These are phyloP conservation scores for Leccinum olivaceoglutinosum DNA, from an alignment of 1,284 basidiomycete genomes.

Conservation along the genomic window DNA sequence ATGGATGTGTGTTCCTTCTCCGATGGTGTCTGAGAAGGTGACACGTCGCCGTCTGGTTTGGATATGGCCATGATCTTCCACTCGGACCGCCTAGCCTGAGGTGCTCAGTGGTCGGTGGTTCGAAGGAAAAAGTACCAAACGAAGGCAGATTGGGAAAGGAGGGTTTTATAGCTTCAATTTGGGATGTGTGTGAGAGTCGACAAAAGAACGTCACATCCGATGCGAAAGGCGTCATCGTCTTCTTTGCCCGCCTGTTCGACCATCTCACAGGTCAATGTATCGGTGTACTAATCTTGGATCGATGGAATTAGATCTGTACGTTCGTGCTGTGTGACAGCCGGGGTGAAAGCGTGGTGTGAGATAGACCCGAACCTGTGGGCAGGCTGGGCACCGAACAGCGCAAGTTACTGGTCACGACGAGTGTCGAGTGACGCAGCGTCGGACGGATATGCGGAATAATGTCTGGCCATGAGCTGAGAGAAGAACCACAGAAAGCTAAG, in stretches of 20 bases:
- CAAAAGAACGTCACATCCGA: not conserved
- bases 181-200: not conserved
- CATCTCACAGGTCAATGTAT: not conserved
- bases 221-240: not conserved
- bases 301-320: not conserved
- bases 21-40: not conserved
- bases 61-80: not conserved
- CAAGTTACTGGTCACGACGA: too few relatives aligned
- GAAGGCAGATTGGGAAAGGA: not conserved
- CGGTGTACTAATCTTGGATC: not conserved
- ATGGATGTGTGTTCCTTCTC: too few relatives aligned
- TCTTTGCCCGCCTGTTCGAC: not conserved
- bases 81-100: not conserved
- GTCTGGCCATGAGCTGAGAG: too few relatives aligned
- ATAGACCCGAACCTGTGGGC: too few relatives aligned
- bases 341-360: too few relatives aligned
- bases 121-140: not conserved
- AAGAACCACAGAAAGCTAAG: too few relatives aligned
- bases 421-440: too few relatives aligned
- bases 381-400: too few relatives aligned
- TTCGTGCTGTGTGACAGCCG: too few relatives aligned
- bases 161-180: not conserved
- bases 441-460: too few relatives aligned
- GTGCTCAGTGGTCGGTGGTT: not conserved
- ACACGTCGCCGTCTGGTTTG: not conserved